phyloP scores from a whole-genome alignment of 768 basidiomycete genomes.

The Leccinum boreale region DNA sequence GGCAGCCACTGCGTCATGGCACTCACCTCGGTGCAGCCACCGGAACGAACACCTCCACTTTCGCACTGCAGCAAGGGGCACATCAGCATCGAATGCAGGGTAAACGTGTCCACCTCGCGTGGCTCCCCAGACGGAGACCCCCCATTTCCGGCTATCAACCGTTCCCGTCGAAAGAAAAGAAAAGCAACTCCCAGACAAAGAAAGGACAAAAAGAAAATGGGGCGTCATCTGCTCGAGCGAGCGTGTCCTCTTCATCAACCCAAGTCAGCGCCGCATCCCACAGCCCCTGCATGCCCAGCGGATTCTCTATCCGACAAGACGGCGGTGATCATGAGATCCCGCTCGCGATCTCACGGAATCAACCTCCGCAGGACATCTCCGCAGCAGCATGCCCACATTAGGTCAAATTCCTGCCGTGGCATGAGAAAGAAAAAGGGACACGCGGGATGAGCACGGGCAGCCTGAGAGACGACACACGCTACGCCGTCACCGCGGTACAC shows the following conservation, averaged over 20 bases:
- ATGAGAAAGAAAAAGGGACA: constrained; percentile 2
- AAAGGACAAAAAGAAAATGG: background rate
- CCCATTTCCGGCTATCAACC: constrained; percentile 18
- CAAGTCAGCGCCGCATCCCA: background rate
- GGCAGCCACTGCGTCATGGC: constrained; percentile 21
- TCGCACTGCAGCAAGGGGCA: constrained; percentile 41
- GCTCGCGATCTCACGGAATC: constrained; percentile 11
- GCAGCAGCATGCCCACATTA: constrained; percentile 9
- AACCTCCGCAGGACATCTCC: constrained; percentile 7
- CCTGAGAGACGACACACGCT: background rate
- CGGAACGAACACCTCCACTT: constrained; percentile 86
- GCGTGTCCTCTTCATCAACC: constrained; percentile 7
- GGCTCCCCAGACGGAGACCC: constrained; percentile 15
- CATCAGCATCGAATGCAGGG: constrained; percentile 14
- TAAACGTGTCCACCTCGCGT: constrained; percentile 14
- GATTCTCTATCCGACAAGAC: background rate
- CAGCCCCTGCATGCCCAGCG: constrained; percentile 4
- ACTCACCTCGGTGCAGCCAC: constrained; percentile 80
- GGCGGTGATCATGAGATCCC: constrained; percentile 12
- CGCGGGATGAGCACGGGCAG: background rate
- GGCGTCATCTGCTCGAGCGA: background rate
- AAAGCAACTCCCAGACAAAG: background rate
- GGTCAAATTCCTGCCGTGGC: background rate
- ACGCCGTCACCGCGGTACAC: constrained; percentile 16
- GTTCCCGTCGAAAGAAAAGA: background rate